Percentiles rank a stretch among this genome's conserved stretches.
phyloP scores from a whole-genome alignment of 805 yeast genomes.

The Suhomyces sp. region DNA sequence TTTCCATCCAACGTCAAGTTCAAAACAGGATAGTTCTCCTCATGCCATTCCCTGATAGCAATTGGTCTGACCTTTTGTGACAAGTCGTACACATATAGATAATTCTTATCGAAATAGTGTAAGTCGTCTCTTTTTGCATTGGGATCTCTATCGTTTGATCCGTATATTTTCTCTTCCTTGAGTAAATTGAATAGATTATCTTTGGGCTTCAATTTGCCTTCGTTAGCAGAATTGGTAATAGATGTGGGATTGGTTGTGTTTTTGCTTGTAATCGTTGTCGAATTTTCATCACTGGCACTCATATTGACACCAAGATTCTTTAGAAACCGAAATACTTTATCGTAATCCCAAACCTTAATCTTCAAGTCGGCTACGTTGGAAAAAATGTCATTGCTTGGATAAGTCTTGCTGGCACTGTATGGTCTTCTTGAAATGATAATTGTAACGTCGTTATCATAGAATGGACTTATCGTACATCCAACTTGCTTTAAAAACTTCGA shows the following conservation, averaged over 20 bases:
- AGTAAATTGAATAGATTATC: constrained; percentile 49
- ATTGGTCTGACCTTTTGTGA: constrained; percentile 77
- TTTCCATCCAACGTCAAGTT: constrained; percentile 66
- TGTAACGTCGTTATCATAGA: constrained; percentile 58
- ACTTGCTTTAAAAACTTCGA: constrained; percentile 43
- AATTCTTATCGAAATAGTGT: constrained; percentile 70
- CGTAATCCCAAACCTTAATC: constrained; percentile 84
- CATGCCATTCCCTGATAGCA: constrained; percentile 75
- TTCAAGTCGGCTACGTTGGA: constrained; percentile 56
- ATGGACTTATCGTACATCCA: constrained; percentile 45
- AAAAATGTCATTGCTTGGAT: constrained; percentile 60
- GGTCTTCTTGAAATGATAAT: constrained; percentile 73
- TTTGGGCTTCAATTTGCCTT: constrained; percentile 6
- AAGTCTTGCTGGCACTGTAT: constrained; percentile 37
- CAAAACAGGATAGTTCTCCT: constrained; percentile 53
- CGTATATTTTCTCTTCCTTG: constrained; percentile 80
- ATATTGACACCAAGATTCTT: constrained; percentile 48
- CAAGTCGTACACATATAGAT: constrained; percentile 76
- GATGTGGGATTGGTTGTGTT: constrained; percentile 2
- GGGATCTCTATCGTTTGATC: constrained; percentile 88
- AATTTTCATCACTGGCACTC: constrained; percentile 3
- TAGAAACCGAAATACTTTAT: constrained; percentile 78
- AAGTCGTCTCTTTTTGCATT: constrained; percentile 80
- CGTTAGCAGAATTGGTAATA: not conserved
- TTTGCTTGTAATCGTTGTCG: constrained; percentile 1